Evolutionary conservation across 192 early-diverging fungal species (phyloP).

Genomic region (Backusella australiensis): DNA sequence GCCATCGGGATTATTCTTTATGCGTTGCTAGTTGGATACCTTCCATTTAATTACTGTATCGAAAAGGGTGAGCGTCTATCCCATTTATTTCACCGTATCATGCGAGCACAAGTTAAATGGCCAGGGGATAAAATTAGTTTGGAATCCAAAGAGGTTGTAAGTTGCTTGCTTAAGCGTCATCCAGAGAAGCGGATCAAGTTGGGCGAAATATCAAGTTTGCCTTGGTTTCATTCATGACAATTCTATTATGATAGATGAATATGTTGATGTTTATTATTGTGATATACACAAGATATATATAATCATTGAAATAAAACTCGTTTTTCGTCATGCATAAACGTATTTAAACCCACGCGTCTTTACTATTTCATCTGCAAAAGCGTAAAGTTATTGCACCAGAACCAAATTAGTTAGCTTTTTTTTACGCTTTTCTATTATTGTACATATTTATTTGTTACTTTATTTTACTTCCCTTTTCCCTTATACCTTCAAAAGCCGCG

Average conservation of each 20-base stretch:
- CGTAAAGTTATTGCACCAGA: not conserved
- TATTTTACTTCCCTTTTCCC: no score
- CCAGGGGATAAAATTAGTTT: constrained; percentile 35
- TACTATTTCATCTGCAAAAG: not conserved
- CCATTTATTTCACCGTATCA: constrained; percentile 61
- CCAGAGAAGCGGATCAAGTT: constrained; percentile 45
- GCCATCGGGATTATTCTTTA: constrained; percentile 76
- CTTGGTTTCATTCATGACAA: constrained; percentile 43
- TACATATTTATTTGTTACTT: no score
- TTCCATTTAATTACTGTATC: constrained; percentile 72
- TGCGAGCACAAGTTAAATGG: constrained; percentile 59
- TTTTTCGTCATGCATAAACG: not conserved
- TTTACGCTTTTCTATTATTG: not conserved
- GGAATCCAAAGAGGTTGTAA: constrained; percentile 51
- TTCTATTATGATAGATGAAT: not conserved
- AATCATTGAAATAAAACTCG: not conserved
- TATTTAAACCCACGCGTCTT: not conserved
- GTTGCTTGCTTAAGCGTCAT: constrained; percentile 40
- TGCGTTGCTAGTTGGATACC: constrained; percentile 64
- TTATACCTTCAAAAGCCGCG: no score
- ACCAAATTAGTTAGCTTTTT: not conserved
- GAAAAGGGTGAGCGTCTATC: constrained; percentile 45
- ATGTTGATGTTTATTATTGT: not conserved
- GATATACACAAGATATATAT: not conserved
- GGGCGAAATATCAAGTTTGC: constrained; percentile 35